Base-by-base conservation (phyloP, 306 rosid species). In the Cicer arietinum region DNA sequence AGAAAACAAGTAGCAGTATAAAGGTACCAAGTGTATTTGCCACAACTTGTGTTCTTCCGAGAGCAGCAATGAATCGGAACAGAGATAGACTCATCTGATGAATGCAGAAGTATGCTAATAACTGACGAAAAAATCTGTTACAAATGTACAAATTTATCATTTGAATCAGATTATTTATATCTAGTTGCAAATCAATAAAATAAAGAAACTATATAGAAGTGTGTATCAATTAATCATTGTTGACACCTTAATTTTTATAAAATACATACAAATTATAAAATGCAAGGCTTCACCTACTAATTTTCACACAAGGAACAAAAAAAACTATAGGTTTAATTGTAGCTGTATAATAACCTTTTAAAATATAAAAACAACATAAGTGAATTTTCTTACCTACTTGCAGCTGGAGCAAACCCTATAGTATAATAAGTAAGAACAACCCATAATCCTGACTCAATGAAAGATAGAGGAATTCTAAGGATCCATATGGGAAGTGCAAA, bases 21-120 rank as follows among this genome's bases (percentile, higher is more conserved):
- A 92, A 89, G 73, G 86, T 81, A 30, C 90, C 96, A 50, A 89
- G 75, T 2, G 92, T 84, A 64, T 10, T 88, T 30, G 99, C 90
- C 52, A 92, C 79, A 62, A 92, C 76, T 68, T 58, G 74, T 46
- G 91, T 84, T 89, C 99, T 86, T 74, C 99, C 99, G 12, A 94
- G 8, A 13, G 81, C 96, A 47, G 99, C 98, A 43, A 94, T 76
- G 83, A 94, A 84, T 61, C 98, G 88, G 71, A 92, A 94, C 69
- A 94, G 84, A 8, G 93, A 85, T 10, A 92, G 60, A 67, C 87
- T 90, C 88, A 89, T 85, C 67, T 92, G 99, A 84, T 94, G 99
- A 12, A 85, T 66, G 10, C 95, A 84, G 52, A 94, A 88, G 83
- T 87, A 92, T 22, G 98, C 97, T 77, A 92, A 78, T 2, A 94